Percentiles rank a stretch among this genome's conserved stretches.
Conservation (phyloP, 371 early-diverging fungal genomes). For the Haplosporangium sp. region DNA sequence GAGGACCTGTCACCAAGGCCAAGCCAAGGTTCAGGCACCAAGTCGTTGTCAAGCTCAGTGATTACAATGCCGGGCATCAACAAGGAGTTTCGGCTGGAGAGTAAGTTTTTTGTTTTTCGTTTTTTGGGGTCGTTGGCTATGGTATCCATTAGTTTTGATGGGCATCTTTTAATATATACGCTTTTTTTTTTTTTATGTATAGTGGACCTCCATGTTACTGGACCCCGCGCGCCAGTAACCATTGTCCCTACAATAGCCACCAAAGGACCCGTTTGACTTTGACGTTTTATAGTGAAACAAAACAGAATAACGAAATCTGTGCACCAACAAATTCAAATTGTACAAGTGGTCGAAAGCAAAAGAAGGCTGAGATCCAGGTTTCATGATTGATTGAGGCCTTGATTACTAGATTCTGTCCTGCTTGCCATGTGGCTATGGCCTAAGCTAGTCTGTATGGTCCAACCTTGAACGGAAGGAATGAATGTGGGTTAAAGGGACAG, state of each 20-base stretch:
- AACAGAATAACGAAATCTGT: not conserved
- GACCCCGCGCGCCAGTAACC: slow-evolving; percentile 37
- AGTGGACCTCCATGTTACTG: slow-evolving; percentile 53
- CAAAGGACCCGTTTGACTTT: too few species aligned
- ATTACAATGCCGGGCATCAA: slow-evolving; percentile 25
- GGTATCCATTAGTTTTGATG: too few species aligned
- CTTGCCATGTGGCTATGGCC: too few species aligned
- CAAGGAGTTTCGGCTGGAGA: slow-evolving; percentile 51
- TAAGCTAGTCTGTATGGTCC: too few species aligned
- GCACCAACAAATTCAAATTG: too few species aligned
- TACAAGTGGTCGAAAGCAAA: too few species aligned
- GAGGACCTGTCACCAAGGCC: not conserved
- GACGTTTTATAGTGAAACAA: not conserved
- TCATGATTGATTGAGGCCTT: too few species aligned
- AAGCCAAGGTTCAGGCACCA: not conserved
- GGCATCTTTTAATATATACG: too few species aligned
- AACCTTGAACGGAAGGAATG: too few species aligned
- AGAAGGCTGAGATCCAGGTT: too few species aligned
- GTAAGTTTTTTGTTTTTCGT: slow-evolving; percentile 22
- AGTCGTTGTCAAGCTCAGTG: not conserved
- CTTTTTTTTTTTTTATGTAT: not conserved
- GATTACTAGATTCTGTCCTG: too few species aligned
- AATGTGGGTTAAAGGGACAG: too few species aligned
- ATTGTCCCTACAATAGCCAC: not conserved
- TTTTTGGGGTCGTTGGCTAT: not conserved